phyloP scores from a whole-genome alignment of 345 rosid genomes.

The Gossypium arboreum region DNA sequence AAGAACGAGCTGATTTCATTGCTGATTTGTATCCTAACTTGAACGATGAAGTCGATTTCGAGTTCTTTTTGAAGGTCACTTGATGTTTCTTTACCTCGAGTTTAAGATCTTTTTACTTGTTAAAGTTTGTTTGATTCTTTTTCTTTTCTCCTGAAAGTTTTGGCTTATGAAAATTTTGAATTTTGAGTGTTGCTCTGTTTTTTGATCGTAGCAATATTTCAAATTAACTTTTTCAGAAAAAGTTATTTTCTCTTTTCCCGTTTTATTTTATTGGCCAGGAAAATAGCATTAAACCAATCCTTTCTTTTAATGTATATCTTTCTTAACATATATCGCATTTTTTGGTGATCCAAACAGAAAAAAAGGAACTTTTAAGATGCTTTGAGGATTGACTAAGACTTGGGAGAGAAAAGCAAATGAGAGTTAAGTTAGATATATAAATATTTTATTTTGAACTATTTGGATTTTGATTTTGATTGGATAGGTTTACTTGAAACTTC shows the following conservation, averaged over 20 bases:
- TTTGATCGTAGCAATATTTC: background rate
- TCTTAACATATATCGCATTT: background rate
- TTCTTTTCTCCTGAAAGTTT: background rate
- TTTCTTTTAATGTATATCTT: background rate
- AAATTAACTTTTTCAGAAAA: background rate
- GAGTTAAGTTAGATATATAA: background rate
- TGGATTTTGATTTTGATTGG: background rate
- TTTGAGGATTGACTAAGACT: background rate
- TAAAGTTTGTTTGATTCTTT: background rate
- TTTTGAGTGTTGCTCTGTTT: constrained; percentile 1
- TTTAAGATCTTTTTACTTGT: background rate
- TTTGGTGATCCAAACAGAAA: background rate
- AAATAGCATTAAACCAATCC: background rate
- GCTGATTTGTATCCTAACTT: constrained; percentile 59
- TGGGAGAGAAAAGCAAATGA: background rate
- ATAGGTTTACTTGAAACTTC: constrained; percentile 81
- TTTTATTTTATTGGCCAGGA: constrained; percentile 5
- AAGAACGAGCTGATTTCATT: constrained; percentile 65
- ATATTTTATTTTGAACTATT: background rate
- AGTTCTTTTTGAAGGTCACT: constrained; percentile 80
- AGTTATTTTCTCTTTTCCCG: background rate
- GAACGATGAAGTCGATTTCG: constrained; percentile 87
- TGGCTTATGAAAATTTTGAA: background rate
- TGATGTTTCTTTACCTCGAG: background rate
- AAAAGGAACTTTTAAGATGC: background rate